phyloP scores from a whole-genome alignment of 2,329 filamentous ascomycete genomes.

The Scolecobasidium constrictum region DNA sequence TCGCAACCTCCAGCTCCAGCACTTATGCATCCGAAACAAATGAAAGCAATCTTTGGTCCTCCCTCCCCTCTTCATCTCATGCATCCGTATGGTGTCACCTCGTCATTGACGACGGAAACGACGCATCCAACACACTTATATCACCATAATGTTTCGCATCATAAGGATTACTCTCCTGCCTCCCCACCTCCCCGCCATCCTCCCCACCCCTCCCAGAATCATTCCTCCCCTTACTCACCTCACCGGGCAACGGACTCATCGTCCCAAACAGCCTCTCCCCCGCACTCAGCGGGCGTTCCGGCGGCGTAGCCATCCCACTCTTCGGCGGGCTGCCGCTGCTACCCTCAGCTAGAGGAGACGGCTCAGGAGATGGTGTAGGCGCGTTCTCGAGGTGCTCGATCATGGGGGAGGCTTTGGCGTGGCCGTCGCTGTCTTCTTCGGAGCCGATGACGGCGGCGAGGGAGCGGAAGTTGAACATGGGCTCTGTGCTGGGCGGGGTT shows the following conservation, averaged over 20 bases:
- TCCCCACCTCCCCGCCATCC: slow-evolving; percentile 9
- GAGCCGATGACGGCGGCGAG: slow-evolving; percentile 63
- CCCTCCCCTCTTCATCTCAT: too few species aligned
- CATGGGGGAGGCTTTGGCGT: background rate
- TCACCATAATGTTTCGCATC: slow-evolving; percentile 25
- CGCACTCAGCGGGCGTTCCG: slow-evolving; percentile 3
- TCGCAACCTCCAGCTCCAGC: too few species aligned
- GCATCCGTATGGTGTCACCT: too few species aligned
- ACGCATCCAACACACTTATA: slow-evolving; percentile 19
- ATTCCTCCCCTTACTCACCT: slow-evolving; percentile 14
- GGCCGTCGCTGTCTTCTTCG: slow-evolving; percentile 12
- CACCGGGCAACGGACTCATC: background rate
- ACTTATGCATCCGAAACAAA: too few species aligned
- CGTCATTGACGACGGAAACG: too few species aligned
- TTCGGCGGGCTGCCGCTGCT: background rate
- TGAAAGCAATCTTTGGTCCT: too few species aligned
- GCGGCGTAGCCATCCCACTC: slow-evolving; percentile 1
- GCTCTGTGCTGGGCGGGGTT: slow-evolving; percentile 49
- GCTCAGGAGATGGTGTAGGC: background rate
- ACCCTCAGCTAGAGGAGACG: background rate
- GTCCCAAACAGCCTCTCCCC: slow-evolving; percentile 7
- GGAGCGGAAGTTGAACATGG: slow-evolving; percentile 86
- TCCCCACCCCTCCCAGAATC: background rate
- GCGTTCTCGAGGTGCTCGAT: background rate
- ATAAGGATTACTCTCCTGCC: slow-evolving; percentile 14